Conservation (phyloP, 257 asterid species). For the Haberlea rhodopensis region DNA sequence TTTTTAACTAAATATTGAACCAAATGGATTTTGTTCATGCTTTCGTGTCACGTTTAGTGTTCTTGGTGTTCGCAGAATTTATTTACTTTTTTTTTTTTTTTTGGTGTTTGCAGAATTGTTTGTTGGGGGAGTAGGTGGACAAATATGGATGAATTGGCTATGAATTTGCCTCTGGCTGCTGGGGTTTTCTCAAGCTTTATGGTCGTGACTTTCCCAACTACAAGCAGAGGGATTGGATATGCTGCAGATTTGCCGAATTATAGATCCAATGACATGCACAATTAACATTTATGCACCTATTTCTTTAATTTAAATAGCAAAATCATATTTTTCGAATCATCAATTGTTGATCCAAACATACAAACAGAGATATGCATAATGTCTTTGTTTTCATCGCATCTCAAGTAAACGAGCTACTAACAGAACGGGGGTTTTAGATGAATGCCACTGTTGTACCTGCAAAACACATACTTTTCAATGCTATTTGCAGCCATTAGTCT, state of each 20-base stretch:
- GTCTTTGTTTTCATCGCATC: too few relatives aligned
- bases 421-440: too few relatives aligned
- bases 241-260: conserved; percentile 44
- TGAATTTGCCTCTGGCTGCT: conserved; percentile 56
- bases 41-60: conserved; percentile 42
- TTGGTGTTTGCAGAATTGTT: conserved; percentile 53
- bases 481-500: conserved; percentile 33
- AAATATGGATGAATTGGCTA: conserved; percentile 40
- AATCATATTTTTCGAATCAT: too few relatives aligned
- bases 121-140: conserved; percentile 43
- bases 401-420: too few relatives aligned
- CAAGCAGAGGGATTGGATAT: conserved; percentile 60
- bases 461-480: conserved; percentile 29
- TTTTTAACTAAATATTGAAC: too few relatives aligned
- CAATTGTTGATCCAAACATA: too few relatives aligned
- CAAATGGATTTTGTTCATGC: conserved; percentile 58
- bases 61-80: conserved; percentile 55
- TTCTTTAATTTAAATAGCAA: neutral
- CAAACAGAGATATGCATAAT: too few relatives aligned
- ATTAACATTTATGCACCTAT: neutral
- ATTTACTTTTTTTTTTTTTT: too few relatives aligned
- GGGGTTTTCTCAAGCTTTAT: conserved; percentile 55
- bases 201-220: conserved; percentile 54
- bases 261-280: neutral
- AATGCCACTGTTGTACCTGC: too few relatives aligned